Percentiles rank a stretch among this genome's conserved stretches.
These are phyloP conservation scores for Astragalus membranaceus DNA, from an alignment of 306 rosid species.

Conservation along the genomic window DNA sequence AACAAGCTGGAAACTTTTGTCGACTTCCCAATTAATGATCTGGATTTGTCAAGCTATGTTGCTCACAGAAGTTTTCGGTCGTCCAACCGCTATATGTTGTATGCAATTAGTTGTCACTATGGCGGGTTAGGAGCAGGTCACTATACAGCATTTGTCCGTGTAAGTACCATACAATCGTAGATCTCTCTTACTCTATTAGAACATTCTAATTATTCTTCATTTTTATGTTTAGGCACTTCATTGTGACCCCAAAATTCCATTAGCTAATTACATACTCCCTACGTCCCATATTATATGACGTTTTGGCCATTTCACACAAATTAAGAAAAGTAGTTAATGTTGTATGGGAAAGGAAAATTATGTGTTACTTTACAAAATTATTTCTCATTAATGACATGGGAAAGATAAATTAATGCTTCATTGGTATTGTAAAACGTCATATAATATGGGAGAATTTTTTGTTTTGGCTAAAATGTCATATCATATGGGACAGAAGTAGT, in stretches of 20 bases:
- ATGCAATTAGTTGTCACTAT: conserved; percentile 79
- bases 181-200: neutral
- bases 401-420: no score
- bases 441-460: no score
- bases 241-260: neutral
- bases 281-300: no score
- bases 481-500: no score
- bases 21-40: conserved; percentile 67
- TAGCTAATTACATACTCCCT: neutral
- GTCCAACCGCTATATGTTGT: conserved; percentile 47
- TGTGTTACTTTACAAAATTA: no score
- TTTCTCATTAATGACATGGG: no score
- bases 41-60: conserved; percentile 53
- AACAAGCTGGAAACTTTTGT: conserved; percentile 76
- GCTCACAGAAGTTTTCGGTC: conserved; percentile 23
- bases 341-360: no score
- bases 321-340: no score
- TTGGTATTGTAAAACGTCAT: no score
- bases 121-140: conserved; percentile 86
- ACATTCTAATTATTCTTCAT: neutral
- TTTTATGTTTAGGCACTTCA: neutral
- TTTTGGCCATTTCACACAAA: no score
- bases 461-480: no score
- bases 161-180: conserved; percentile 33
- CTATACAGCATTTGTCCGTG: conserved; percentile 75